Evolutionary conservation across 148 eudicot genomes (phyloP), one percentile per base, ranked within the genome.

Genomic region (Limonium bicolor): DNA sequence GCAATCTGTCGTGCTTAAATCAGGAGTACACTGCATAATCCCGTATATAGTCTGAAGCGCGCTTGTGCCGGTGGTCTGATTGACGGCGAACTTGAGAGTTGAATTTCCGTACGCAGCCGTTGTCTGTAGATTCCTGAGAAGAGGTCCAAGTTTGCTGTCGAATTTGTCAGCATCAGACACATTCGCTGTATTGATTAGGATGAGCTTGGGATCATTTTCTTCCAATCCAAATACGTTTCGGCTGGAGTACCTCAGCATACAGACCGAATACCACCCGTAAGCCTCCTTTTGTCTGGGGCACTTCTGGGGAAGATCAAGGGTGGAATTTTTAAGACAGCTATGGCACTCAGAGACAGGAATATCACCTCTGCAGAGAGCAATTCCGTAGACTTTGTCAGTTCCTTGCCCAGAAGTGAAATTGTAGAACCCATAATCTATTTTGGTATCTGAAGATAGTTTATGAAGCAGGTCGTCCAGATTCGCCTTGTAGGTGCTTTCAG

Each of bases 291-390:
- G 48, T 12, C 8, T 0, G 2, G 48, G 48, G 27, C 48, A 43
- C 19, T 23, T 18, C 30, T 24, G 30, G 5, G 40, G 41, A 20
- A 64, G 21, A 10, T 19, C 21, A 2, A 27, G 25, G 1, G 60
- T 45, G 1, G 68, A 46, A 18, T 30, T 8, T 17, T 25, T 23
- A 17, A 69, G 41, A 41, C 75, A 73, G 0, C 43, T 31, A 8
- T 54, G 67, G 55, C 80, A 74, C 19, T 13, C 47, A 0, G 66
- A 20, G 2, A 41, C 44, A 25, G 59, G 20, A 8, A 64, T 12
- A 37, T 80, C 88, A 9, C 63, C 82, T 36, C 79, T 49, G 49
- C 82, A 80, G n/a, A 80, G 48, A 3, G 56, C 76, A 19, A 69
- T 26, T 1, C 61, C 70, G 25, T 75, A 6, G 32, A 43, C 79